These are phyloP conservation scores for Arabidopsis hybrid DNA, from an alignment of 441 rosid species.

Conservation along the genomic window DNA sequence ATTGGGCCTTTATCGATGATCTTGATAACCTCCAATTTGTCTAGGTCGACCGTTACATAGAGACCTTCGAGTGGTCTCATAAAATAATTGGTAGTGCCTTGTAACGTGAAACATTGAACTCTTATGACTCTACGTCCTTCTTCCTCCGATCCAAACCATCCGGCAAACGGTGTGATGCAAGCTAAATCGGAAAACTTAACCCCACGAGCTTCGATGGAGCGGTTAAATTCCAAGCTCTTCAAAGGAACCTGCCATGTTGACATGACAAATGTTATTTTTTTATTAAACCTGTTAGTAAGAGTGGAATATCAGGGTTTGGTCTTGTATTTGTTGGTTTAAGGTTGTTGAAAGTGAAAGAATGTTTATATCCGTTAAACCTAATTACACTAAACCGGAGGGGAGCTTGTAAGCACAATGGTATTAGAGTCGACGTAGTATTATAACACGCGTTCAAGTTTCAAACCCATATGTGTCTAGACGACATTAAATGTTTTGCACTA, in stretches of 20 bases:
- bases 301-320: neutral
- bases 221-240: slow-evolving; percentile 48
- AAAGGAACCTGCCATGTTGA: slow-evolving; percentile 43
- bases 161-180: slow-evolving; percentile 55
- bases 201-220: slow-evolving; percentile 55
- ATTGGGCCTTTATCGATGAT: slow-evolving; percentile 51
- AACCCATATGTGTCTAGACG: too few relatives aligned
- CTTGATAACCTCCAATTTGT: slow-evolving; percentile 48
- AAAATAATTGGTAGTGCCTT: slow-evolving; percentile 55
- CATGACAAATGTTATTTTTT: too few relatives aligned
- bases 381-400: too few relatives aligned
- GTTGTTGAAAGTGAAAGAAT: neutral
- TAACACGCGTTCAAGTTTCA: too few relatives aligned
- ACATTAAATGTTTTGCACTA: too few relatives aligned
- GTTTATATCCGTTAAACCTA: too few relatives aligned
- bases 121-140: slow-evolving; percentile 58
- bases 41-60: slow-evolving; percentile 55
- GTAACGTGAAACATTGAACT: slow-evolving; percentile 53
- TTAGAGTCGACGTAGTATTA: too few relatives aligned
- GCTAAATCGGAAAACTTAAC: slow-evolving; percentile 47
- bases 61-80: slow-evolving; percentile 77
- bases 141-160: slow-evolving; percentile 68
- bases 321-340: neutral
- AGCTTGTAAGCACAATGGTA: too few relatives aligned
- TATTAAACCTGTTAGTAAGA: neutral